Base-by-base conservation (phyloP, 1,284 basidiomycete species). In the Ganoderma multipileum region DNA sequence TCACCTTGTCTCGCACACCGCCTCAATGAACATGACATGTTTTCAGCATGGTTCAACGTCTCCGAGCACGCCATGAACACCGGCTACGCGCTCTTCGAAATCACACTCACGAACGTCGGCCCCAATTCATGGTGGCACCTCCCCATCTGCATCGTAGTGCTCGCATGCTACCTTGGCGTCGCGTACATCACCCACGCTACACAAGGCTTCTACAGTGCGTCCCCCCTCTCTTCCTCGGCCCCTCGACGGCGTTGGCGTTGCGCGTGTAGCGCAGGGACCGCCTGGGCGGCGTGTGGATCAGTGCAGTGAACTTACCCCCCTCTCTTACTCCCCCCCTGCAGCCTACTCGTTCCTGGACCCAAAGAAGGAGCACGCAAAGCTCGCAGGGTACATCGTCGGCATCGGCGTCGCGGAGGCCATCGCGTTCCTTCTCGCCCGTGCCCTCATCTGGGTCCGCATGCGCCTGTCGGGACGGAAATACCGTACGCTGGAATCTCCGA, bases 41-140 rank as follows among this genome's bases (percentile, higher is more conserved):
- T 54, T 5, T 33, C 72, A 87, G 89, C 83, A 2, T 93, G 88
- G 85, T 75, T 77, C 18, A 90, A 90, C 75, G 81, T 90, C 58
- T 88, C 90, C 28, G 76, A 86, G 12, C 92, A 94, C 74, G 84
- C 83, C 0, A 77, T 93, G 69, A 94, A 94, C 78, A 79, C 82
- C 30, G 79, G 76, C 1, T 87, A 90, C 73, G 86, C 84, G 0
- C 76, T 90, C 18, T 83, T 89, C 73, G 92, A 93, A 72, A 82
- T 92, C 23, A 28, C 86, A 12, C 76, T 87, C 54, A 87, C 91
- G 1, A 84, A 89, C 68, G 77, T 78, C 6, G 82, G 82, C 0
- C 87, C 88, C 0, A 70, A 64, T 26, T 86, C 87, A 0, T 92
- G 89, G 89, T 75, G 82, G 42, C 81, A 86, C 65, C 77, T 91